Evolutionary conservation across 1,139 yeast species (phyloP).

Genomic region (Sugiyamaella castrensis): DNA sequence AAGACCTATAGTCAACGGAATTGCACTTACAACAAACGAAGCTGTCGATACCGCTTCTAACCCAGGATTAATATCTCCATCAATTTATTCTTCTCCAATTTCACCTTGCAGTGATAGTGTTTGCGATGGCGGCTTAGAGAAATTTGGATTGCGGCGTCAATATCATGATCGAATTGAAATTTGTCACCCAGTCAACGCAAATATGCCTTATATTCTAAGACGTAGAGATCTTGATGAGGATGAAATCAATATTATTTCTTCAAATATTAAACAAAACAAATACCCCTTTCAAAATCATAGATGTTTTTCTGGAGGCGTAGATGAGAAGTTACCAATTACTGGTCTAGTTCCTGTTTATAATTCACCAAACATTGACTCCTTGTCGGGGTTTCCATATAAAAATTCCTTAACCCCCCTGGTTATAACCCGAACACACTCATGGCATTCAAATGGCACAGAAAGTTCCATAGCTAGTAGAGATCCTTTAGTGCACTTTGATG

Average conservation of each 20-base stretch:
- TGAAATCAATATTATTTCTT: constrained; percentile 7
- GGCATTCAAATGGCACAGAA: constrained; percentile 10
- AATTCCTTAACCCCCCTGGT: constrained; percentile 24
- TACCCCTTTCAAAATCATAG: no score
- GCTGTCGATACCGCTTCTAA: no score
- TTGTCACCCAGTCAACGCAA: constrained; percentile 25
- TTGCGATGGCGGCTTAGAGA: no score
- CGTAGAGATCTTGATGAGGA: constrained; percentile 22
- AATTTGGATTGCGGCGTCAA: no score
- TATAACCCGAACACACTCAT: constrained; percentile 9
- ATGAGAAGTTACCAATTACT: not conserved
- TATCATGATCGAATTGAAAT: constrained; percentile 9
- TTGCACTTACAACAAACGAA: no score
- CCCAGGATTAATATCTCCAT: not conserved
- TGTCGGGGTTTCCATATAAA: constrained; percentile 26
- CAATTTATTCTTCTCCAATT: not conserved
- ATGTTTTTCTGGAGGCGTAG: not conserved
- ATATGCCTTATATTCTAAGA: constrained; percentile 20
- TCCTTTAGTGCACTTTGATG: constrained; percentile 4
- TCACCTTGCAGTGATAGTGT: no score
- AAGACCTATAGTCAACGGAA: not conserved
- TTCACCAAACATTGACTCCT: constrained; percentile 24
- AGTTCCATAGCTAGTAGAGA: constrained; percentile 4
- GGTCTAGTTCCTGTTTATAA: constrained; percentile 26
- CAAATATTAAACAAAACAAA: not conserved